phyloP scores from a whole-genome alignment of 179 eudicot species.

The Silene vulgaris region DNA sequence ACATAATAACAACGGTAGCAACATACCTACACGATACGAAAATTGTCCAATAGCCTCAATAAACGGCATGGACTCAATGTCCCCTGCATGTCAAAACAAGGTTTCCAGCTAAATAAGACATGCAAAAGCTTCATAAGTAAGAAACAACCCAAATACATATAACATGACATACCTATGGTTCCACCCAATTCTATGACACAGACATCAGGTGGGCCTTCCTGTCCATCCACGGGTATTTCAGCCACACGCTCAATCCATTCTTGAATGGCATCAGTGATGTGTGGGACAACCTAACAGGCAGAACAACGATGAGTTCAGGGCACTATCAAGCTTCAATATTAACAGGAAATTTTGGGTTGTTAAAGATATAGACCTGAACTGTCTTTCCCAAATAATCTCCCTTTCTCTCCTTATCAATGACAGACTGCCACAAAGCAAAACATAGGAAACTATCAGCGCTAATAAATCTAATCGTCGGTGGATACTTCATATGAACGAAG shows the following conservation, averaged over 20 bases:
- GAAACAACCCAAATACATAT: background rate
- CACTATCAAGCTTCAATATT: constrained; percentile 12
- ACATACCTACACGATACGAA: constrained; percentile 85
- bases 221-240: constrained; percentile 76
- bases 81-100: constrained; percentile 46
- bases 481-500: constrained; percentile 15
- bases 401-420: constrained; percentile 85
- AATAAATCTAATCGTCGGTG: constrained; percentile 11
- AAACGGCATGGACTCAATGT: constrained; percentile 87
- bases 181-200: constrained; percentile 97
- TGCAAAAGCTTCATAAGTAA: background rate
- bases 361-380: constrained; percentile 67
- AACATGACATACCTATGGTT: constrained; percentile 59
- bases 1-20: background rate
- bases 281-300: constrained; percentile 76
- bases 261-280: constrained; percentile 94
- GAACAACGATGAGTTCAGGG: constrained; percentile 14
- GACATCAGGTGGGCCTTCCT: constrained; percentile 84
- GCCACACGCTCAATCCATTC: constrained; percentile 96
- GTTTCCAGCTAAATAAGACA: constrained; percentile 13
- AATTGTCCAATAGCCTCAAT: constrained; percentile 89
- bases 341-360: background rate
- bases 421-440: constrained; percentile 45
- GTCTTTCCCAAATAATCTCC: constrained; percentile 97
- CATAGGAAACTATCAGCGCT: constrained; percentile 16